A percentile compares a stretch with the other conserved stretches of the same genome.
phyloP scores from a whole-genome alignment of 2,329 filamentous ascomycete species.

The Cordyceps cicadae region DNA sequence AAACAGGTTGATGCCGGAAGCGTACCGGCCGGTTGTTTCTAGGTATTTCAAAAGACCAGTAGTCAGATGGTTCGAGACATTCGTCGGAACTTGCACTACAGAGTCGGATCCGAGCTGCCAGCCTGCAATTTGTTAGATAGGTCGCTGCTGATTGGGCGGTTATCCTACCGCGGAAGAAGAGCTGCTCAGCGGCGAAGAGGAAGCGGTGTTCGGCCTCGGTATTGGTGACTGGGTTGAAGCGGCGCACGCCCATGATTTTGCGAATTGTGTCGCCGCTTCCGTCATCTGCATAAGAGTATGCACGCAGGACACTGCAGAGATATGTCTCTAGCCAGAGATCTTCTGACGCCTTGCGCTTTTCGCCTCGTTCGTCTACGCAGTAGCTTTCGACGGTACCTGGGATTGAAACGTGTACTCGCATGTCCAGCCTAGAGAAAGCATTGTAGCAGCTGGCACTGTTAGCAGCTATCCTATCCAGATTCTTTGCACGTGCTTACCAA shows the following conservation, averaged over 20 bases:
- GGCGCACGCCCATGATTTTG: slow-evolving; percentile 91
- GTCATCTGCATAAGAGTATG: slow-evolving; percentile 94
- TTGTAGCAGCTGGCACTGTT: slow-evolving; percentile 68
- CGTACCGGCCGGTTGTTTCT: slow-evolving; percentile 85
- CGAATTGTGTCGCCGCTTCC: slow-evolving; percentile 90
- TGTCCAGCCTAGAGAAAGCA: slow-evolving; percentile 94
- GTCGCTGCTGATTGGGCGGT: neutral
- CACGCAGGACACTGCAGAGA: slow-evolving; percentile 84
- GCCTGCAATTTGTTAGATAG: slow-evolving; percentile 40
- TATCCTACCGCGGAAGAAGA: slow-evolving; percentile 78
- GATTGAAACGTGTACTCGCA: slow-evolving; percentile 97
- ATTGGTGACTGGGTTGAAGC: slow-evolving; percentile 95
- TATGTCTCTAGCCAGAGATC: slow-evolving; percentile 97
- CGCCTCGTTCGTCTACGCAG: slow-evolving; percentile 92
- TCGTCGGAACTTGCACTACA: slow-evolving; percentile 93
- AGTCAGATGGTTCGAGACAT: slow-evolving; percentile 91
- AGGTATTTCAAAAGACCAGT: slow-evolving; percentile 93
- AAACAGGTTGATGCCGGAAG: slow-evolving; percentile 94
- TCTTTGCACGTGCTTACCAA: slow-evolving; percentile 51
- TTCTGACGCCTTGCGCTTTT: slow-evolving; percentile 87
- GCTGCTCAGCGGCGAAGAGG: slow-evolving; percentile 81
- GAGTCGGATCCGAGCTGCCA: slow-evolving; percentile 96
- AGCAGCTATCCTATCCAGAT: slow-evolving; percentile 23
- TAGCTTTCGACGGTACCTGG: slow-evolving; percentile 95
- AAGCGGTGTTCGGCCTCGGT: slow-evolving; percentile 98